Evolutionary conservation across 2,329 filamentous ascomycete species (phyloP).

Genomic region (Aspergillus carbonarius): DNA sequence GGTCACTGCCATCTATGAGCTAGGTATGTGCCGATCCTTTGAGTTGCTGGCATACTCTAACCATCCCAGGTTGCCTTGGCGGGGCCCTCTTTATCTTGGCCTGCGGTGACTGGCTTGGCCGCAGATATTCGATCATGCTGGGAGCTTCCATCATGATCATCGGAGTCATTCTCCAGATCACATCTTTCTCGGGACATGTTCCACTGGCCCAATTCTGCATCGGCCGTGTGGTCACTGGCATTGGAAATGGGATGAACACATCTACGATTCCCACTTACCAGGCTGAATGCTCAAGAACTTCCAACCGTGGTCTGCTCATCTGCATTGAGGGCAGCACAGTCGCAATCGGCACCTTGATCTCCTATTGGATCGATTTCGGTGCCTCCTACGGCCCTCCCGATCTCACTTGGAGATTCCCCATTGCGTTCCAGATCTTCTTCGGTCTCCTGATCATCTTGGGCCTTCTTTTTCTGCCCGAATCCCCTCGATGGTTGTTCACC

Average conservation of each 20-base stretch:
- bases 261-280: conserved; percentile 43
- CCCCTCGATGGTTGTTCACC: conserved; percentile 55
- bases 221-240: conserved; percentile 39
- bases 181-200: conserved; percentile 23
- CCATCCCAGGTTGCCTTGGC: conserved; percentile 40
- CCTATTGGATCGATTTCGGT: conserved; percentile 39
- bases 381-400: conserved; percentile 32
- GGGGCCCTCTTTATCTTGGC: conserved; percentile 33
- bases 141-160: conserved; percentile 52
- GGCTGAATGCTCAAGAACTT: conserved; percentile 35
- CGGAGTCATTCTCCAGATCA: conserved; percentile 31
- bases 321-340: conserved; percentile 36
- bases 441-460: conserved; percentile 26
- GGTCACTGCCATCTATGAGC: conserved; percentile 14
- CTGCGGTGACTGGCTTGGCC: conserved; percentile 32
- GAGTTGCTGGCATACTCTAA: background rate
- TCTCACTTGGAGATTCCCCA: conserved; percentile 46
- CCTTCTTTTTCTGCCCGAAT: conserved; percentile 48
- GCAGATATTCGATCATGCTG: conserved; percentile 49
- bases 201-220: conserved; percentile 44
- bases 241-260: conserved; percentile 39
- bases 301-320: conserved; percentile 36
- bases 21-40: background rate
- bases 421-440: conserved; percentile 50
- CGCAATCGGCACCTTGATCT: conserved; percentile 33